Evolutionary conservation across 2,329 filamentous ascomycete species (phyloP).

Genomic region (Fusarium sororula): DNA sequence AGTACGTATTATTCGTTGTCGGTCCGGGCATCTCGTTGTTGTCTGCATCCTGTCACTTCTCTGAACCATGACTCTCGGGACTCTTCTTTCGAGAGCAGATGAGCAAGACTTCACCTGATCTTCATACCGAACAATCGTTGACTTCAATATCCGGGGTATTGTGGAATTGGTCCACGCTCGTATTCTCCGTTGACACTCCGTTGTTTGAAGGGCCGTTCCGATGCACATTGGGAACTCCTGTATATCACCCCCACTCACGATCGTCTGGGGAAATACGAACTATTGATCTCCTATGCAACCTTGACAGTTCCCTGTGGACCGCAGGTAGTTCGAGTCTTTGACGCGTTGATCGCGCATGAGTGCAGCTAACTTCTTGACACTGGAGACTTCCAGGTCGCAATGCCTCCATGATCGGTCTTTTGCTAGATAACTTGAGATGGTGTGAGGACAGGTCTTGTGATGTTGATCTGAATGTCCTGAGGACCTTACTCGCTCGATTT

Average conservation of each 20-base stretch:
- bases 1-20: not conserved
- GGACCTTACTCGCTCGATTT: not conserved
- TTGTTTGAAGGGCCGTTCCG: conserved; percentile 29
- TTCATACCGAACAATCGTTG: not conserved
- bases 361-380: not conserved
- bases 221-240: conserved; percentile 21
- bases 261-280: conserved; percentile 24
- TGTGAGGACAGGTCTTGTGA: not conserved
- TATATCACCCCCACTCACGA: conserved; percentile 20
- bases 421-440: not conserved
- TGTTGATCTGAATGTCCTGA: not conserved
- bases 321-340: not conserved
- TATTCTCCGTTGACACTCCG: not conserved
- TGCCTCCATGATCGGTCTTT: not conserved
- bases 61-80: not conserved
- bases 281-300: not conserved
- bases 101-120: not conserved
- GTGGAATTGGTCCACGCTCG: not conserved
- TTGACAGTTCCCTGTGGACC: not conserved
- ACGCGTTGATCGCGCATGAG: not conserved
- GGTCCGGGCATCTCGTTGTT: not conserved
- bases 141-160: conserved; percentile 5
- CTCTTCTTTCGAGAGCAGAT: not conserved
- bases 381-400: not conserved
- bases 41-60: not conserved